phyloP scores from a whole-genome alignment of 2,329 filamentous ascomycete genomes.

The Apiospora arundinis region DNA sequence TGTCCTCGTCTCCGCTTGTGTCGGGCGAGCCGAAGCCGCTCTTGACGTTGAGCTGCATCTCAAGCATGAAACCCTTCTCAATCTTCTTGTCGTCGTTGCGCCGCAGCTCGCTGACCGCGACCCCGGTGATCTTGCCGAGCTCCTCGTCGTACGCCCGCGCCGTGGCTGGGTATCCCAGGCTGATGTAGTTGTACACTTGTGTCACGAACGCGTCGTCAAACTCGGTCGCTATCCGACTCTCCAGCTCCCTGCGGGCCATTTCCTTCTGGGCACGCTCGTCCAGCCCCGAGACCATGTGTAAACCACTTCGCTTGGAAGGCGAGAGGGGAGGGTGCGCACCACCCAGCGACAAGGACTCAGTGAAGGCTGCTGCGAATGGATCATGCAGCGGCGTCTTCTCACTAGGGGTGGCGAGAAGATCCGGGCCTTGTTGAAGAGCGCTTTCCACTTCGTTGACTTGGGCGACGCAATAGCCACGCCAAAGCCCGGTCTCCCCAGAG shows the following conservation, averaged over 20 bases:
- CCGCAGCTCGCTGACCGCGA: conserved; percentile 71
- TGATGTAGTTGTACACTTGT: conserved; percentile 97
- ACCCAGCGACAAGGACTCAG: conserved; percentile 41
- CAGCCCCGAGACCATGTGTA: conserved; percentile 58
- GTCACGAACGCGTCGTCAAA: conserved; percentile 87
- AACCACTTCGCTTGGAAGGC: conserved; percentile 39
- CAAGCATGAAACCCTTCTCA: conserved; percentile 76
- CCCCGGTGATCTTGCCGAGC: conserved; percentile 78
- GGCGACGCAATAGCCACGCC: conserved; percentile 74
- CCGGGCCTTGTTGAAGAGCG: conserved; percentile 51
- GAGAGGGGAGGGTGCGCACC: conserved; percentile 45
- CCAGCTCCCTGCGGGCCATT: conserved; percentile 55
- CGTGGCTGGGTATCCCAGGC: conserved; percentile 86
- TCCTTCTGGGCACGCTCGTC: conserved; percentile 58
- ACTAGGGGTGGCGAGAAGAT: conserved; percentile 58
- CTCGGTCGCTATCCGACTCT: conserved; percentile 66
- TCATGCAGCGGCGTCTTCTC: conserved; percentile 50
- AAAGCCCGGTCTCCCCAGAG: conserved; percentile 70
- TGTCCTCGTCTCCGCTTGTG: conserved; percentile 37
- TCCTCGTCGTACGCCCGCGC: conserved; percentile 86
- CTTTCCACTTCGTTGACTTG: conserved; percentile 45
- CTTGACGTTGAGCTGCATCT: conserved; percentile 50
- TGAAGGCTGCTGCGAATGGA: conserved; percentile 50
- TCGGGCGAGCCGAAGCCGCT: conserved; percentile 37
- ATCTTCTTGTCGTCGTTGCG: conserved; percentile 67